Base-by-base conservation (phyloP, 495 filamentous ascomycete species). In the Penicillium samsonianum region DNA sequence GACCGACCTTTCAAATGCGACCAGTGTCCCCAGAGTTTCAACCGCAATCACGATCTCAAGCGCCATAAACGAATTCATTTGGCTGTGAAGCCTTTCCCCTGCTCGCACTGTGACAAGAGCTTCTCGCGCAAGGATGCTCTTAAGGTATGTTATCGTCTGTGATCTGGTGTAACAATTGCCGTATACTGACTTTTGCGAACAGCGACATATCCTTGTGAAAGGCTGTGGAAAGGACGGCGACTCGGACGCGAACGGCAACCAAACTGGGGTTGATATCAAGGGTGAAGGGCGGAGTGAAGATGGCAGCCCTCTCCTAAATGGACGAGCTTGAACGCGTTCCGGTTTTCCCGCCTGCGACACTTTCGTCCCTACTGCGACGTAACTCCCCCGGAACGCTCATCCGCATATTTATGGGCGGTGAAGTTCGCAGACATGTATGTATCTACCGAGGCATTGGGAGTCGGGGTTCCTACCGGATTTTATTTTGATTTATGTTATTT, bases 1-100 rank as follows among this genome's bases (percentile, higher is more conserved):
- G 94, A 98, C 57, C 83, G 93, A 8, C 94, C 95, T 0, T 98
- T 94, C 78, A 94, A 94, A 65, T 98, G 94, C 69, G 91, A 97
- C 62, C 78, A 88, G 65, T 98, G 95, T 64, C 85, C 89, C 1
- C 90, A 95, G 65, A 90, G 89, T 51, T 98, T 98, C 80, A 98
- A 96, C 69, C 81, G 94, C 6, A 98, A 98, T 54, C 95, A 98
- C 66, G 95, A 98, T 67, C 76, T 98, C 52, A 98, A 98, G 71
- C 83, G 94, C 43, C 94, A 98, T 64, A 96, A 96, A 71, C 78
- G 92, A 54, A 98, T 98, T 54, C 94, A 98, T 72, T 74, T 98
- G 46, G 89, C 91, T 0, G 89, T 98, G 46, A 98, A 98, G 78
- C 94, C 94, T 0, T 98, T 91, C 70, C 92, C 94, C 0, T 98